A percentile compares a stretch with the other conserved stretches of the same genome.
Evolutionary conservation across 352 stramenopile species (phyloP).

Genomic region (Elongisporangium prolatum): DNA sequence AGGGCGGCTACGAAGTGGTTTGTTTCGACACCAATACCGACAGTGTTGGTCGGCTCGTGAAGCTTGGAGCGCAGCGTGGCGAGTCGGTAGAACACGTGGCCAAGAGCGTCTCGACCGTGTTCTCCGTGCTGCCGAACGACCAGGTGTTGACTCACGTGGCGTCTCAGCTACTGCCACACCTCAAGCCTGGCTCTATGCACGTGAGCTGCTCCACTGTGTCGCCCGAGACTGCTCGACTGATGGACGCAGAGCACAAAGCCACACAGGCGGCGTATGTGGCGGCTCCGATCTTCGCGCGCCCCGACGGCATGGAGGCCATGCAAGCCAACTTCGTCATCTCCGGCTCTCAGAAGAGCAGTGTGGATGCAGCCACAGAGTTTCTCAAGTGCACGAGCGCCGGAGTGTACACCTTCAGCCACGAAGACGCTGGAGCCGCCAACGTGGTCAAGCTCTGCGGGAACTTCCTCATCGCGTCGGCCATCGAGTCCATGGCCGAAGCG

Average conservation of each 20-base stretch:
- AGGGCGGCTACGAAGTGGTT: constrained; percentile 48
- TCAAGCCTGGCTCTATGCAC: constrained; percentile 34
- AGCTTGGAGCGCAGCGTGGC: constrained; percentile 26
- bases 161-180: constrained; percentile 31
- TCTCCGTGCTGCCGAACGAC: constrained; percentile 72
- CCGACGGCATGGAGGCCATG: constrained; percentile 62
- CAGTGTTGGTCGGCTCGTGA: constrained; percentile 22
- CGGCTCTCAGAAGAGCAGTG: constrained; percentile 25
- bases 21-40: constrained; percentile 53
- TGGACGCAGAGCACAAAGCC: constrained; percentile 32
- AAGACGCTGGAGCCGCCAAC: constrained; percentile 61
- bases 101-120: constrained; percentile 27
- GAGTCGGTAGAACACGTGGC: constrained; percentile 39
- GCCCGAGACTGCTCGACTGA: constrained; percentile 41
- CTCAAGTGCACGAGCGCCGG: constrained; percentile 36
- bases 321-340: constrained; percentile 65
- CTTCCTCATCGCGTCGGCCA: constrained; percentile 75
- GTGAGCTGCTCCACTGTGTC: constrained; percentile 73
- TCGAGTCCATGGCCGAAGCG: constrained; percentile 72
- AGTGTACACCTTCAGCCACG: constrained; percentile 45
- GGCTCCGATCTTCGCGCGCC: constrained; percentile 66
- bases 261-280: constrained; percentile 35
- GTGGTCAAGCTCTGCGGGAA: constrained; percentile 80
- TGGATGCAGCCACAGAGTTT: constrained; percentile 28
- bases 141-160: constrained; percentile 40